Evolutionary conservation across 2,329 filamentous ascomycete genomes (phyloP), one percentile per base, ranked within the genome.

Genomic region (Fusarium denticulatum): DNA sequence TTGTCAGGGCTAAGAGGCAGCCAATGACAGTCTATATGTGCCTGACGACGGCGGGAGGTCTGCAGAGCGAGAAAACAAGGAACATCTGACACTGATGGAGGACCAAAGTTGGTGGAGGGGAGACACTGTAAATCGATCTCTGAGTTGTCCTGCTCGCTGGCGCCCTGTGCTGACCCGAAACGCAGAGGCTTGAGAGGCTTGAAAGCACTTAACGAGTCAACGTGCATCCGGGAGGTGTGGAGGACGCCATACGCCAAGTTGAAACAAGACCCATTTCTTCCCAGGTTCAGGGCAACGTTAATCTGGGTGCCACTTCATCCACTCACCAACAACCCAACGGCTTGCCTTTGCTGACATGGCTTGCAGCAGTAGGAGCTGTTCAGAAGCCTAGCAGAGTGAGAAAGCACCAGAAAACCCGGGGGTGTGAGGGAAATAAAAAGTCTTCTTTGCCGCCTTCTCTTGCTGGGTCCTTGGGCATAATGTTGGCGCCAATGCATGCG

Each of bases 21-120:
- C 80, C 80, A 81, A 81, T 81, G 58, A 46, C 53, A 67, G 40
- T 40, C 39, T 45, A 20, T 15, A 61, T 32, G 70, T 73, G 45
- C 71, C 71, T 73, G 70, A 42, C 47, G 60, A 57, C 47, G 39
- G 60, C 60, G 71, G 53, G 60, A 71, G 59, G 59, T 59, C 64
- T 60, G 58, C 69, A 34, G 62, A 72, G 68, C 37, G 43, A 71
- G 26, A 55, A 62, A 71, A 59, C 55, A 69, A 65, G 57, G 55
- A 60, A 28, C 32, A 60, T 57, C 36, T 64, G 43, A 37, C 58
- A 69, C 49, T 63, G 45, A 47, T 57, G 39, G 40, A 43, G 28
- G 36, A 56, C 30, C 42, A 60, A 36, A 64, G 32, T 60, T 69
- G 42, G 56, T 49, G 55, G 64, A 60, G 46, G 62, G 36, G 34